Evolutionary conservation across 306 rosid genomes (phyloP).

Genomic region (Luffa acutangula): DNA sequence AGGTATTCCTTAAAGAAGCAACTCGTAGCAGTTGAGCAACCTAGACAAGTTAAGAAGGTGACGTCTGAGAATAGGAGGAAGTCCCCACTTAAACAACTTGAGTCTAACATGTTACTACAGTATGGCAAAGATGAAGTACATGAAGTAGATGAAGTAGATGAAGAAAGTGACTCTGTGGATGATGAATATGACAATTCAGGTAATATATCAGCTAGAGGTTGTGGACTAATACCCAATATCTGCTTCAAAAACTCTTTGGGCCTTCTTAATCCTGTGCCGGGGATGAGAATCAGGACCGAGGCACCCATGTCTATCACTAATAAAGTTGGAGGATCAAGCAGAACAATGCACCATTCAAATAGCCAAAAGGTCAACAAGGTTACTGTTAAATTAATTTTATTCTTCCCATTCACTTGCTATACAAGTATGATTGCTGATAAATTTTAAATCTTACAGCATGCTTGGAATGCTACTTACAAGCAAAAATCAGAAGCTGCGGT

Average conservation of each 20-base stretch:
- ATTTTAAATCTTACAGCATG: constrained; percentile 22
- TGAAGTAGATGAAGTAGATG: constrained; percentile 40
- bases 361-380: constrained; percentile 66
- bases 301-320: constrained; percentile 18
- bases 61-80: constrained; percentile 34
- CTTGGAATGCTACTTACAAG: constrained; percentile 33
- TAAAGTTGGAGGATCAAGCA: constrained; percentile 30
- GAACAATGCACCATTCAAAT: constrained; percentile 38
- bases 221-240: constrained; percentile 55
- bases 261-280: constrained; percentile 50
- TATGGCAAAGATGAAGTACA: constrained; percentile 30
- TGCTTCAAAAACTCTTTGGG: constrained; percentile 59
- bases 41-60: constrained; percentile 38
- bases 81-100: constrained; percentile 19
- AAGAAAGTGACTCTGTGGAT: constrained; percentile 49
- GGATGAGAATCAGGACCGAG: constrained; percentile 38
- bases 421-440: constrained; percentile 3
- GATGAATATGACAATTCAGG: constrained; percentile 31
- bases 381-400: constrained; percentile 7
- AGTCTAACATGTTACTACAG: constrained; percentile 32
- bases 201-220: constrained; percentile 50
- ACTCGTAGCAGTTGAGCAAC: constrained; percentile 35
- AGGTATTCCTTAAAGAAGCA: constrained; percentile 57
- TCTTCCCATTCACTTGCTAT: background rate
- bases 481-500: constrained; percentile 27